Evolutionary conservation across 306 rosid species (phyloP).

Genomic region (Ceratonia siliqua): DNA sequence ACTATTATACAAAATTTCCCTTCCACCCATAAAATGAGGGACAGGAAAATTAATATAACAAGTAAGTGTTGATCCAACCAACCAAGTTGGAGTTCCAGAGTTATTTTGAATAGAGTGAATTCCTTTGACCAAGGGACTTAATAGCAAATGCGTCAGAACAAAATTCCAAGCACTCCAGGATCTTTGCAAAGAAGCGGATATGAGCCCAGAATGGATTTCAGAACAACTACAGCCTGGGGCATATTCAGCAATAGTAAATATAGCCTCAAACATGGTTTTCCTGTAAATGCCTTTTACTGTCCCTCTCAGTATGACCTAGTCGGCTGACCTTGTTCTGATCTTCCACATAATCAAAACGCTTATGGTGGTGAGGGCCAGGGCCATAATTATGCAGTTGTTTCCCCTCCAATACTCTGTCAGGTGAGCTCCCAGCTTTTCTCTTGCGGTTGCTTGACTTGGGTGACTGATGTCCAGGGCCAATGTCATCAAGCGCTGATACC

Average conservation of each 20-base stretch:
- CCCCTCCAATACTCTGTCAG: constrained; percentile 51
- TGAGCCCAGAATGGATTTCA: constrained; percentile 8
- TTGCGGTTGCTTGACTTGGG: constrained; percentile 72
- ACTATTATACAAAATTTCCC: constrained; percentile 38
- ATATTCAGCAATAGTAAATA: background rate
- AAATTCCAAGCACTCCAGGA: background rate
- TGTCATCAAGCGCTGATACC: constrained; percentile 51
- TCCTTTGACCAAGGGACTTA: background rate
- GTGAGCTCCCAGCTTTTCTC: constrained; percentile 79
- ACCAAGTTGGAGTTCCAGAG: constrained; percentile 25
- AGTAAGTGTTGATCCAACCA: constrained; percentile 25
- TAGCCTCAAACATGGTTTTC: constrained; percentile 59
- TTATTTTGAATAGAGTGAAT: constrained; percentile 26
- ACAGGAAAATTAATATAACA: constrained; percentile 6
- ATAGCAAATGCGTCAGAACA: constrained; percentile 6
- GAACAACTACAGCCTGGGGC: background rate
- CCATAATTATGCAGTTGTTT: constrained; percentile 53
- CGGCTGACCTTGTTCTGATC: constrained; percentile 49
- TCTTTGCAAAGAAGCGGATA: background rate
- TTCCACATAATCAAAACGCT: constrained; percentile 47
- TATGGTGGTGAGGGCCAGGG: constrained; percentile 48
- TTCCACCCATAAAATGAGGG: constrained; percentile 31
- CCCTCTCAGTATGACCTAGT: constrained; percentile 63
- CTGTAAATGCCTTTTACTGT: constrained; percentile 59
- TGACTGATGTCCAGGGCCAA: constrained; percentile 48